These are phyloP conservation scores for Saturnispora saitoi DNA, from an alignment of 805 yeast species.

Conservation along the genomic window DNA sequence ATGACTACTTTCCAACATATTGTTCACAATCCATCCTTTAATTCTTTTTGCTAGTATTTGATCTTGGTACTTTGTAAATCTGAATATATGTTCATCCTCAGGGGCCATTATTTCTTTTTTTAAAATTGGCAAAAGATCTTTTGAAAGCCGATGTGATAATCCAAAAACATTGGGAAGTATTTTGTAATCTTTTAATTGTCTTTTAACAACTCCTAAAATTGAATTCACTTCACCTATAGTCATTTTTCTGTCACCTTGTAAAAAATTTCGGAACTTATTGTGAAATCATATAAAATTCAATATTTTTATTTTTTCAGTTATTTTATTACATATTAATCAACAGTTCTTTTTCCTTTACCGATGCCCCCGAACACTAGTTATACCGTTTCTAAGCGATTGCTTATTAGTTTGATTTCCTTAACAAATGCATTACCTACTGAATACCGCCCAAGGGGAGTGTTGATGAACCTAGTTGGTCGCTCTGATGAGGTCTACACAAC, in stretches of 20 bases:
- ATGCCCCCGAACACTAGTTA: conserved; percentile 1
- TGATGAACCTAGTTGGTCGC: not conserved
- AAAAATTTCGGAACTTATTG: not conserved
- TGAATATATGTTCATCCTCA: conserved; percentile 8
- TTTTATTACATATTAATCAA: not conserved
- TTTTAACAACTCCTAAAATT: not conserved
- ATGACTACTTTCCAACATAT: not conserved
- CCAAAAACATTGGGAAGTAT: not conserved
- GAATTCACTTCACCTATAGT: not conserved
- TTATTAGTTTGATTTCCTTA: conserved; percentile 5
- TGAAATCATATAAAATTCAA: not conserved
- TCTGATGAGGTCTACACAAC: conserved; percentile 1
- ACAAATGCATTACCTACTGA: conserved; percentile 13
- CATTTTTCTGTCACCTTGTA: not conserved
- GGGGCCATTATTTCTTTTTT: conserved; percentile 7
- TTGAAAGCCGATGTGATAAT: not conserved
- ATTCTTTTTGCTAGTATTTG: not conserved
- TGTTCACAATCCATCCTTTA: not conserved
- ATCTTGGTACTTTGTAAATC: conserved; percentile 1
- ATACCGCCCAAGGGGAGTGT: conserved; percentile 9
- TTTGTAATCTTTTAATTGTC: not conserved
- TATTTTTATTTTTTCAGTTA: not conserved
- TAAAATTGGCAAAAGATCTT: not conserved
- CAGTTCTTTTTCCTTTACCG: conserved; percentile 1
- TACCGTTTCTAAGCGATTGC: conserved; percentile 2